These are phyloP conservation scores for Monilinia polystroma DNA, from an alignment of 2,329 filamentous ascomycete genomes.

Conservation along the genomic window DNA sequence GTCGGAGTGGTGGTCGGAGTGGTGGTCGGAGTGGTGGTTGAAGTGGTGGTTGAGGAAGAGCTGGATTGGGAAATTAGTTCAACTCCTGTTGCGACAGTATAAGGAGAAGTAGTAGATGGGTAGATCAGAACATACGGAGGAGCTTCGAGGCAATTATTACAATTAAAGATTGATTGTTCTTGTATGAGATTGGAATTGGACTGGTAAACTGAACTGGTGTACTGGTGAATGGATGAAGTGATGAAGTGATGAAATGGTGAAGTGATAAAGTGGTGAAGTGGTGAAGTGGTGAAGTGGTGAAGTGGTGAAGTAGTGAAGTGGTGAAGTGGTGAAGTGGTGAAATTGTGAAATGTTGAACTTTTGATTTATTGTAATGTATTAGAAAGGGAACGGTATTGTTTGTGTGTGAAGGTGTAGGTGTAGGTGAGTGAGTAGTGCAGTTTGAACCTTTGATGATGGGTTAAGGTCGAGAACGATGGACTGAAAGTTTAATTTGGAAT, in stretches of 20 bases:
- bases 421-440: background rate
- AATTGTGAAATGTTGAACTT: background rate
- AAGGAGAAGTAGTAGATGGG: constrained; percentile 14
- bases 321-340: background rate
- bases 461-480: constrained; percentile 14
- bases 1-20: background rate
- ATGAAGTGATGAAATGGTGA: background rate
- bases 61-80: constrained; percentile 18
- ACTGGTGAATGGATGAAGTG: no score
- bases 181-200: background rate
- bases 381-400: constrained; percentile 17
- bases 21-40: no score
- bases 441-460: background rate
- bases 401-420: background rate
- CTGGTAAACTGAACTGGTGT: background rate
- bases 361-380: background rate
- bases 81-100: constrained; percentile 12
- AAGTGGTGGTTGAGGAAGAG: background rate
- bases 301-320: background rate
- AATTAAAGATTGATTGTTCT: constrained; percentile 5
- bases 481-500: constrained; percentile 17
- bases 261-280: background rate
- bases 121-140: constrained; percentile 11
- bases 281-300: background rate
- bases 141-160: background rate